Evolutionary conservation across 805 yeast genomes (phyloP), one percentile per base, ranked within the genome.

Genomic region (Suhomyces kilbournensis): DNA sequence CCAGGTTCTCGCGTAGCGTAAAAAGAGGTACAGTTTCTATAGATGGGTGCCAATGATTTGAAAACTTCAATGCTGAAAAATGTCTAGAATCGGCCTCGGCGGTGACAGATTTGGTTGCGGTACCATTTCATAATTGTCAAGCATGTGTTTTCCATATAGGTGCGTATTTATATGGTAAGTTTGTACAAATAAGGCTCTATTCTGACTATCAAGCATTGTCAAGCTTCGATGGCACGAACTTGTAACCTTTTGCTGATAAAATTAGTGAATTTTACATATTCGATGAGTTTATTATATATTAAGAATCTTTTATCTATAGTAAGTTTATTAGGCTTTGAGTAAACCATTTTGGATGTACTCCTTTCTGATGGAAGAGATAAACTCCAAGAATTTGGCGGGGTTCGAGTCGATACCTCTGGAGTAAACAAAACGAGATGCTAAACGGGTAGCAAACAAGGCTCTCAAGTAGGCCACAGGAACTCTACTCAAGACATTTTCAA

Each of bases 401-500:
- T 90, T 89, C 45, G 93, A 83, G 56, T 83, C 89, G 53, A 84
- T 76, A 51, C 97, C 97, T 64, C 85, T 79, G 25, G 87, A 77
- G 71, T 91, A 91, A 50, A 91, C 96, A 69, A 88, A 91, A 46
- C 86, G 79, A 46, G 96, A 87, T 9, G 96, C 91, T 61, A 91
- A 77, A 64, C 83, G 86, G 34, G 94, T 86, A 44, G 96, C 96
- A 65, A 93, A 88, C 60, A 93, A 82, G 3, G 97, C 96, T 65
- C 84, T 85, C 67, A 93, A 77, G 68, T 93, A 94, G 49, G 96
- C 81, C 53, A 80, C 88, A 17, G 99, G 99, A 38, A 93, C 94
- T 63, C 94, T 83, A 44, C 73, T 63, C 60, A 93, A 75, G 40
- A 93, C 84, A 52, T 74, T 72, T 8, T 84, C 86, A 52, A 90